Evolutionary conservation across 345 rosid genomes (phyloP).

Genomic region (Pistacia atlantica): DNA sequence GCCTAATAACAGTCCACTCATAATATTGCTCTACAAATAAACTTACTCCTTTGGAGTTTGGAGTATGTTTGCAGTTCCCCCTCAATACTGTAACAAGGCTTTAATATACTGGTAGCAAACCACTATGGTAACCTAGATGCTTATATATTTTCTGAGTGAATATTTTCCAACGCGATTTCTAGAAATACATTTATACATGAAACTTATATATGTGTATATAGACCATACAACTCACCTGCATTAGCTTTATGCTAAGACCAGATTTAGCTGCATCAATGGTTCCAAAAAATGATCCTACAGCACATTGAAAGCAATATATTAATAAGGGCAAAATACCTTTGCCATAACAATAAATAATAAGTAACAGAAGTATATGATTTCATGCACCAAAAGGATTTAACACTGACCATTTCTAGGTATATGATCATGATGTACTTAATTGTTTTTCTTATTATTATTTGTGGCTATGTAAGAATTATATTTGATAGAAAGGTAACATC

Average conservation of each 20-base stretch:
- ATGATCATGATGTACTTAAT: not conserved
- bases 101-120: not conserved
- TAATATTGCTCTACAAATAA: not conserved
- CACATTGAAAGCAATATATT: constrained; percentile 16
- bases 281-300: constrained; percentile 87
- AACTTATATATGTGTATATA: not conserved
- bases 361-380: constrained; percentile 1
- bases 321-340: constrained; percentile 17
- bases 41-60: not conserved
- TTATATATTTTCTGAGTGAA: not conserved
- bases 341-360: not conserved
- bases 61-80: not conserved
- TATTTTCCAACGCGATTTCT: not conserved
- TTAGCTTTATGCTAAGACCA: constrained; percentile 69
- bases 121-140: not conserved
- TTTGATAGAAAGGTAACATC: not conserved
- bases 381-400: not conserved
- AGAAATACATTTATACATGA: not conserved
- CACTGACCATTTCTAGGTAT: not conserved
- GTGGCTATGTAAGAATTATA: not conserved
- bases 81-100: not conserved
- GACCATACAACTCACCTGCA: constrained; percentile 60
- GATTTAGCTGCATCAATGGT: constrained; percentile 68
- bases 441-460: not conserved
- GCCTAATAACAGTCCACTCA: not conserved